Conservation (phyloP, 257 asterid species). For the Rhazya stricta region DNA sequence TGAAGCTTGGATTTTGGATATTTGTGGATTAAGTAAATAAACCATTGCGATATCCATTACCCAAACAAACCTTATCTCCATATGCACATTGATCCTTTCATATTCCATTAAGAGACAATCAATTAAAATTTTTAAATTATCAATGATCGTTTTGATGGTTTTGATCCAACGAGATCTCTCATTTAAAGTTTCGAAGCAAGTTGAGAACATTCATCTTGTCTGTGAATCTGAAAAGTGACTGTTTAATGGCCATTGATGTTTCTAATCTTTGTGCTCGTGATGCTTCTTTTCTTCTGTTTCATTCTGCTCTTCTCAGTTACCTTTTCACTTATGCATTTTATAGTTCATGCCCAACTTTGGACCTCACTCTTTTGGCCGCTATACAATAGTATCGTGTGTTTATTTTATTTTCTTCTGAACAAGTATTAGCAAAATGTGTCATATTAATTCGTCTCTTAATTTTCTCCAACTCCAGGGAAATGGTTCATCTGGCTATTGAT, state of each 20-base stretch:
- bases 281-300: not conserved
- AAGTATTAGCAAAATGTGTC: not conserved
- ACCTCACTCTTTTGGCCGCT: not conserved
- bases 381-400: not conserved
- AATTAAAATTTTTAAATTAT: no score
- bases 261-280: not conserved
- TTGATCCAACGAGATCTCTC: not conserved
- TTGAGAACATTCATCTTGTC: not conserved
- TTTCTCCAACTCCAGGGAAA: constrained; percentile 61
- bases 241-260: not conserved
- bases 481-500: constrained; percentile 99
- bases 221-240: not conserved
- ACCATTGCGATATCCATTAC: no score
- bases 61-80: no score
- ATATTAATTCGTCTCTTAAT: constrained; percentile 18
- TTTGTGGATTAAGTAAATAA: no score
- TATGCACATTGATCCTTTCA: no score
- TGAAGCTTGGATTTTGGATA: no score
- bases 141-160: no score
- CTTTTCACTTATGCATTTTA: not conserved
- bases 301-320: not conserved
- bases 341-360: not conserved
- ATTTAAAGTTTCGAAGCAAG: not conserved
- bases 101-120: no score
- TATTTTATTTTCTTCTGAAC: not conserved